Evolutionary conservation across 192 early-diverging fungal genomes (phyloP).

Genomic region (Pecoramyces ruminantium): DNA sequence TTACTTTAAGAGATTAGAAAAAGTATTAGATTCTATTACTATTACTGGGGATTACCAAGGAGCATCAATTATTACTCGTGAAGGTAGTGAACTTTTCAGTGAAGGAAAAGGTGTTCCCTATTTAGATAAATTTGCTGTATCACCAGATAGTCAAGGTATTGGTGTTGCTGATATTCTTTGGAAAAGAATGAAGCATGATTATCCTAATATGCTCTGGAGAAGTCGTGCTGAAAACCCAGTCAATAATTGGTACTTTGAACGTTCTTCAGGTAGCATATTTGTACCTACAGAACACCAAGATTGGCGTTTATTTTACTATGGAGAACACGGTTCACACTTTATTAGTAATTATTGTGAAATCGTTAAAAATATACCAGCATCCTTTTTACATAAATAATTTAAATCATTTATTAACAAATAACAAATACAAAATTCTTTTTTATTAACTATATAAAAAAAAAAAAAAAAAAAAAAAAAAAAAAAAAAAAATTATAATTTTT

Average conservation of each 20-base stretch:
- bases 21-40: constrained; percentile 39
- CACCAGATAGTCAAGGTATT: constrained; percentile 70
- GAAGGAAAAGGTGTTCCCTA: constrained; percentile 21
- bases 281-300: constrained; percentile 29
- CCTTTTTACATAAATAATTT: constrained; percentile 14
- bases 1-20: constrained; percentile 41
- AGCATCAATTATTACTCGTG: constrained; percentile 66
- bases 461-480: too few relatives aligned
- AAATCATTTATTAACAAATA: too few relatives aligned
- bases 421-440: too few relatives aligned
- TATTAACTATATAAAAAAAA: too few relatives aligned
- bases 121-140: constrained; percentile 85
- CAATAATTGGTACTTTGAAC: constrained; percentile 95
- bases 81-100: constrained; percentile 12
- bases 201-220: constrained; percentile 65
- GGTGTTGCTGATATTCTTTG: constrained; percentile 92
- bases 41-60: constrained; percentile 86
- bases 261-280: constrained; percentile 54
- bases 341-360: constrained; percentile 26
- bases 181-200: constrained; percentile 51
- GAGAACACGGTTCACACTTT: constrained; percentile 17
- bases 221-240: constrained; percentile 71
- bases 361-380: constrained; percentile 31
- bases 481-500: too few relatives aligned
- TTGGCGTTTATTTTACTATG: constrained; percentile 88